These are phyloP conservation scores for Nicotiana rustica DNA, from an alignment of 305 asterid species.

Conservation along the genomic window DNA sequence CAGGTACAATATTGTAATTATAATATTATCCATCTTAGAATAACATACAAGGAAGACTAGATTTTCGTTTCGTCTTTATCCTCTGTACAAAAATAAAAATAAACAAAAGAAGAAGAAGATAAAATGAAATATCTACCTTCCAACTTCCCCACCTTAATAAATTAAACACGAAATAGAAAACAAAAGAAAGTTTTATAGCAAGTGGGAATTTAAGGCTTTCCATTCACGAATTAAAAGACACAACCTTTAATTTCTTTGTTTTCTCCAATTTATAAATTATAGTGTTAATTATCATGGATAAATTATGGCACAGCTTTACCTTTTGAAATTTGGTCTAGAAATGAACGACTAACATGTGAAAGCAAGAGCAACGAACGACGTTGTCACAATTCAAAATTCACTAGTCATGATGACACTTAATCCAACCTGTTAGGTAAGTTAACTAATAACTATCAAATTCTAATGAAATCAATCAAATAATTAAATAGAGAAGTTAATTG, in stretches of 20 bases:
- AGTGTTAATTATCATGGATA: background rate
- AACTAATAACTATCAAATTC: too few species aligned
- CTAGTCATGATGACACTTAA: too few species aligned
- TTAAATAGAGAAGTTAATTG: too few species aligned
- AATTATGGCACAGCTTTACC: background rate
- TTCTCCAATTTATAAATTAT: too few species aligned
- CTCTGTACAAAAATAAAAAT: too few species aligned
- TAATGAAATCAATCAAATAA: too few species aligned
- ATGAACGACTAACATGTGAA: conserved; percentile 23
- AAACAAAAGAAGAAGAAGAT: background rate
- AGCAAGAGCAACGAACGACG: background rate
- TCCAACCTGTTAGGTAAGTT: too few species aligned
- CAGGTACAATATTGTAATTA: too few species aligned
- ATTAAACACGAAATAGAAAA: background rate
- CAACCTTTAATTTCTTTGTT: background rate
- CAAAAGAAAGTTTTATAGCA: background rate
- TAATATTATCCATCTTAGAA: too few species aligned
- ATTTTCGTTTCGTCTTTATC: too few species aligned
- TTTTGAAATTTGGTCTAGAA: background rate
- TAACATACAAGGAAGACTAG: too few species aligned
- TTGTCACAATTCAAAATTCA: too few species aligned
- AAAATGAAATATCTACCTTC: background rate
- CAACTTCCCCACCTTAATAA: background rate
- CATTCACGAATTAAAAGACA: background rate
- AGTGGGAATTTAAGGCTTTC: background rate